Base-by-base conservation (phyloP, 805 yeast species). In the Ogataea chonburiensis region DNA sequence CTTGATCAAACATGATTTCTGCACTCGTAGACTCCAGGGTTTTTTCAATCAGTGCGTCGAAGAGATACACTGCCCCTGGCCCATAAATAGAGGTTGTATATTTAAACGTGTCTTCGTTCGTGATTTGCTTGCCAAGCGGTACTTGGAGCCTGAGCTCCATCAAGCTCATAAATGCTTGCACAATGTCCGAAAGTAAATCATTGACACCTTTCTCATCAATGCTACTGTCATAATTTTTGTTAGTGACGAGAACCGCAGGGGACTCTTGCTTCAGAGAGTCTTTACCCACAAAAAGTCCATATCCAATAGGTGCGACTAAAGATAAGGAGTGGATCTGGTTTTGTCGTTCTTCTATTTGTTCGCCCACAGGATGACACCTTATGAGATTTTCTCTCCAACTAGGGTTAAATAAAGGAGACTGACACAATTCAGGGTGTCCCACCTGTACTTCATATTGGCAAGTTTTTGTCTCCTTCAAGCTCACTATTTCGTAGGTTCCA, bases 371-470 rank as follows among this genome's bases (percentile, higher is more conserved):
- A 7, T 21, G 28, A 28, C 62, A 57, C 1, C 46, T 40, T 2
- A 57, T 43, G 14, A 46, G 49, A 2, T 45, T 47, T 4, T 10
- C 28, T 31, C 7, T 24, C 35, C 7, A 31, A 34, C 7, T 18
- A 4, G 16, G 12, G 38, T 1, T n/a, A 24, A 57, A 55, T 1
- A 49, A 21, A 4, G 40, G 43, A 31, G 49, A 38, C 8, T 46
- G 39, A 36, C 63, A 58, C 6, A 60, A 40, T 16, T 47, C 49
- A 5, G 59, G 51, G 10, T 53, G 27, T 2, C 49, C 28, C 7
- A 58, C 32, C 7, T 38, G 45, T 30, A 52, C 37, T 34, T 44
- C 47, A 38, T 63, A 63, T 17, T 51, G 51, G 32, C 68, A 63
- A 3, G 64, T 60, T 34, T 52, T 55, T 34, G 49, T 37, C 38